A percentile compares a stretch with the other conserved stretches of the same genome.
These are phyloP conservation scores for Clonostachys chloroleuca DNA, from an alignment of 2,329 filamentous ascomycete genomes.

Conservation along the genomic window DNA sequence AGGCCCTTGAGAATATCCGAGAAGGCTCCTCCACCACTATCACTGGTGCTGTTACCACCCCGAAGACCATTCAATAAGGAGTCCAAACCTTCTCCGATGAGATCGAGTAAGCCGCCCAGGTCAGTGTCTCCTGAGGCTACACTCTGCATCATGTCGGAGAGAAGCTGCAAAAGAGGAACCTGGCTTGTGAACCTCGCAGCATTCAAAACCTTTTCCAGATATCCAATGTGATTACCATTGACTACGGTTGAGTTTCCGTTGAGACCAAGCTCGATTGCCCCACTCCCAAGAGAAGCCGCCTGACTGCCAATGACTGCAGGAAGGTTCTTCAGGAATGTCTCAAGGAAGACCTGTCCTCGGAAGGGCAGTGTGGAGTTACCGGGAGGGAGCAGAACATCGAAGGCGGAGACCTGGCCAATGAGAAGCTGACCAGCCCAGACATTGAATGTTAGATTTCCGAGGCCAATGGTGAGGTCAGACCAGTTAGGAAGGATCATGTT, in stretches of 20 bases:
- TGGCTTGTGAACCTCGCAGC: constrained; percentile 24
- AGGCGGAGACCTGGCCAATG: constrained; percentile 30
- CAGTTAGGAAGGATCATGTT: constrained; percentile 30
- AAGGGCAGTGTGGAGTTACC: constrained; percentile 37
- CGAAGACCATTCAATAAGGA: background rate
- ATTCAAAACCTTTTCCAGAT: constrained; percentile 35
- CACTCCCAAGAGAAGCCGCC: constrained; percentile 23
- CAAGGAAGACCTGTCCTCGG: constrained; percentile 32
- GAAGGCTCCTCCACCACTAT: too few species aligned
- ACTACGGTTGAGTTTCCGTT: constrained; percentile 33
- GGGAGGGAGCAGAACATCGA: constrained; percentile 30
- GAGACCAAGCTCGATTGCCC: constrained; percentile 32
- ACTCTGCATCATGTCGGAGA: constrained; percentile 28
- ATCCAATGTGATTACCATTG: constrained; percentile 34
- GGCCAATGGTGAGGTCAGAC: constrained; percentile 28
- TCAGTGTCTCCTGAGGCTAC: constrained; percentile 8
- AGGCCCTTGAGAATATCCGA: too few species aligned
- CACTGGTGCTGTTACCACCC: too few species aligned
- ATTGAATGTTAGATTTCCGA: constrained; percentile 38
- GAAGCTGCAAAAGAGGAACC: constrained; percentile 28
- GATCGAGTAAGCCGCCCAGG: background rate
- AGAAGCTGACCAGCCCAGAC: constrained; percentile 29
- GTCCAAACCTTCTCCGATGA: background rate
- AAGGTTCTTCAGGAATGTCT: constrained; percentile 31
- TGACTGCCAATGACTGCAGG: constrained; percentile 29